Evolutionary conservation across 768 basidiomycete genomes (phyloP), one percentile per base, ranked within the genome.

Genomic region (Cystoderma amianthinum): DNA sequence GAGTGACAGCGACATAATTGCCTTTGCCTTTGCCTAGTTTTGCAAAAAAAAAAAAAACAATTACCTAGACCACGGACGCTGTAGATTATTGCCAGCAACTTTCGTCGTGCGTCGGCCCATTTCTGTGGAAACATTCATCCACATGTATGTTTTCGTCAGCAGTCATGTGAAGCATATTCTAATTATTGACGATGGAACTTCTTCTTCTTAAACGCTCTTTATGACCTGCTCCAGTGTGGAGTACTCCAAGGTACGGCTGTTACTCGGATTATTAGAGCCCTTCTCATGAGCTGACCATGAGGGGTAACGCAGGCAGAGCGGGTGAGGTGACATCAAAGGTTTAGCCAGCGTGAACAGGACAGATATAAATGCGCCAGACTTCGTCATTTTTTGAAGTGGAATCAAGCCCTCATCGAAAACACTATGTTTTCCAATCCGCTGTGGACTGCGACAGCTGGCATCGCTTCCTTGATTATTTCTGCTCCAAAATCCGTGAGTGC

Each of bases 361-460:
- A n/a, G 18, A 36, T n/a, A 36, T 19, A 28, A 28, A 28, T 28
- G 25, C 25, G n/a, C 7, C n/a, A 7, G 25, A 28, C 7, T n/a
- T 28, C 25, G n/a, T 28, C n/a, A n/a, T n/a, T n/a, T n/a, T n/a
- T n/a, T n/a, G n/a, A n/a, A n/a, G n/a, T n/a, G n/a, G n/a, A n/a
- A n/a, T n/a, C n/a, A n/a, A n/a, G n/a, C n/a, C n/a, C n/a, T n/a
- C n/a, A n/a, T n/a, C n/a, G n/a, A 28, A n/a, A n/a, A 28, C 23
- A 45, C 23, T 15, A 58, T 59, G 51, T 44, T 60, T 32, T 39
- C 47, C 7, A 38, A 48, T 19, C 46, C 52, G 20, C 35, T 57
- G 24, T 51, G 46, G 55, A 43, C 48, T 15, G 48, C 52, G 17
- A 48, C 54, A 22, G 41, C 44, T 25, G 45, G 55, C 16, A 38